phyloP scores from a whole-genome alignment of 2,329 filamentous ascomycete species.

The Hysterium pulicare region DNA sequence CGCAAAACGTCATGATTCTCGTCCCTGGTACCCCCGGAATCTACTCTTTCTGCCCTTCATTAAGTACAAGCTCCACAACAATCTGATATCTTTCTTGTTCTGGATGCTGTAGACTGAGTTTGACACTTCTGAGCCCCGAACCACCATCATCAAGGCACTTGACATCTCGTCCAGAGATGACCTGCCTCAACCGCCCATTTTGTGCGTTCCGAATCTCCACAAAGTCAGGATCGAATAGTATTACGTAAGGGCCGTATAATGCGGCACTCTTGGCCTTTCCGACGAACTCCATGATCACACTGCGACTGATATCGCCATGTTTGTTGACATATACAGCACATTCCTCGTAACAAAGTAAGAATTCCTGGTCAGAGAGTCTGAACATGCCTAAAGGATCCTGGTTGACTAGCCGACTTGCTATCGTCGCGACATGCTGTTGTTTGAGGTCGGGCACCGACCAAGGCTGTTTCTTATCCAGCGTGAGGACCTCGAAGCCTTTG shows the following conservation, averaged over 20 bases:
- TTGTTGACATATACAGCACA: slow-evolving; percentile 98
- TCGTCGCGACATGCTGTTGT: slow-evolving; percentile 74
- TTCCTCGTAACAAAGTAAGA: slow-evolving; percentile 89
- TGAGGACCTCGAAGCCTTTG: slow-evolving; percentile 92
- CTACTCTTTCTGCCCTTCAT: slow-evolving; percentile 72
- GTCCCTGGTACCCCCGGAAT: too few species aligned
- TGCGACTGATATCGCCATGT: slow-evolving; percentile 89
- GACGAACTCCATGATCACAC: slow-evolving; percentile 98
- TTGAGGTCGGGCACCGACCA: slow-evolving; percentile 90
- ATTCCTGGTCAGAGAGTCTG: slow-evolving; percentile 73
- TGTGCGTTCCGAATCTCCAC: slow-evolving; percentile 96
- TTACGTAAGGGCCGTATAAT: slow-evolving; percentile 84
- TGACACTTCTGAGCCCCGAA: slow-evolving; percentile 67
- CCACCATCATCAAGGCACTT: slow-evolving; percentile 75
- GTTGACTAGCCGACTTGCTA: slow-evolving; percentile 76
- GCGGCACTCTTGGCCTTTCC: slow-evolving; percentile 84
- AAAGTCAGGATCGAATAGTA: slow-evolving; percentile 94
- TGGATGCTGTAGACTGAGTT: slow-evolving; percentile 93
- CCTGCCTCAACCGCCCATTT: slow-evolving; percentile 88
- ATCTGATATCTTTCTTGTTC: slow-evolving; percentile 81
- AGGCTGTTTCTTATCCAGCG: slow-evolving; percentile 92
- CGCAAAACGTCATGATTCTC: too few species aligned
- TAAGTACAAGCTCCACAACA: slow-evolving; percentile 86
- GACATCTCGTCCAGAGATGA: slow-evolving; percentile 88
- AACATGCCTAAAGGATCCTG: slow-evolving; percentile 95